Base-by-base conservation (phyloP, 1,284 basidiomycete genomes). In the Melampsora larici-populina region DNA sequence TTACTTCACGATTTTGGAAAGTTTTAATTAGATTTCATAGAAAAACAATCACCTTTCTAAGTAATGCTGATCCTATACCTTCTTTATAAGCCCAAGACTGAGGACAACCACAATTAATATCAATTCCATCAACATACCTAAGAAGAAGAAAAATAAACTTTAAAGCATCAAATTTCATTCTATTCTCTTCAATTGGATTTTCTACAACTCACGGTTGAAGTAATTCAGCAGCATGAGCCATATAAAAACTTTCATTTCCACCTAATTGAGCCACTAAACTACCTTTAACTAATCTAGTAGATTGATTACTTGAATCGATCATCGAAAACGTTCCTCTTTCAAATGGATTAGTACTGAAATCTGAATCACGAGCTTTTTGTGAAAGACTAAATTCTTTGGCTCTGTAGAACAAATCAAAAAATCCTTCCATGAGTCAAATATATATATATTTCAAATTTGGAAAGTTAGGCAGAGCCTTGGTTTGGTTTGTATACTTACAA, bases 91-190 rank as follows among this genome's bases (percentile, higher is more conserved):
- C 87, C 87, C 87, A 87, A 46, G 82, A 81, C 79, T 87, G 87
- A 3, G 86, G 87, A 79, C 87, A 88, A 82, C 86, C 86, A 79
- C 88, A 88, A 80, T 89, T 89, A 48, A 89, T 82, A 81, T 89
- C 88, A 26, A 89, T 83, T 0, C 87, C 88, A 80, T 89, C 88
- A 0, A 70, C 67, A 40, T 70, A 77, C 1, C 75, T 77, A 36
- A 29, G 6, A 29, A 49, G 9, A 55, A 3, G 51, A 55, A 55
- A 21, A 55, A 55, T 9, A 3, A 3, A 36, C n/a, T 36, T 9
- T 9, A 36, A 4, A 3, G 36, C 5, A 36, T 36, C 9, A 36
- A 36, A 9, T 36, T 36, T 36, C 5, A 36, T 36, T 36, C 9
- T 36, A 36, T 36, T 9, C 36, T 9, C 9, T 4, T 4, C 3